Percentiles rank a stretch among this genome's conserved stretches.
Conservation (phyloP, 140 eudicot species). For the Cichorium intybus region DNA sequence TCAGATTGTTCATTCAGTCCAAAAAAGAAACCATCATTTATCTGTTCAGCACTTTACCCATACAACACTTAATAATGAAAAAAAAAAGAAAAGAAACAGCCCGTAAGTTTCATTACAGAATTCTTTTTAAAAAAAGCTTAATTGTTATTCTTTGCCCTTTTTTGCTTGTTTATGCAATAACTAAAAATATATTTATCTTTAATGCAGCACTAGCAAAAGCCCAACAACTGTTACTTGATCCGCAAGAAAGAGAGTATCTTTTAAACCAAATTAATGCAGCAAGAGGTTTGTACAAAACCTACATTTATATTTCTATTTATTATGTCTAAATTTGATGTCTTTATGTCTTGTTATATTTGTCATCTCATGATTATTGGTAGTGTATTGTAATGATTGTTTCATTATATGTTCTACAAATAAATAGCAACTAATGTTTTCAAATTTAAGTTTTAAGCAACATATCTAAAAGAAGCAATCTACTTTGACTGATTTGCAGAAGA, state of each 20-base stretch:
- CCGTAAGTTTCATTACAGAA: too few species aligned
- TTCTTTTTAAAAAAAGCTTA: too few species aligned
- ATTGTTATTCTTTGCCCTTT: background rate
- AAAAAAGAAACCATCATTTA: too few species aligned
- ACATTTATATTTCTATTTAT: background rate
- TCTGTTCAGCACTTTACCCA: too few species aligned
- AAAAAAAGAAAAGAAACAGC: too few species aligned
- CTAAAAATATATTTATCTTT: conserved; percentile 1
- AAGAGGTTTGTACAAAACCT: conserved; percentile 56
- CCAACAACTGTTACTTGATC: conserved; percentile 85
- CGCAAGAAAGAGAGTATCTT: conserved; percentile 89
- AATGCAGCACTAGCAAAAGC: conserved; percentile 95
- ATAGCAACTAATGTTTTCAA: background rate
- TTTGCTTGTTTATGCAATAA: conserved; percentile 21
- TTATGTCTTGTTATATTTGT: conserved; percentile 3
- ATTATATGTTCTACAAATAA: background rate
- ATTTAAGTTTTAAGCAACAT: background rate
- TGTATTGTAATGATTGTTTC: conserved; percentile 2
- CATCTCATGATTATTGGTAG: background rate
- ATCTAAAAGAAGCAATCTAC: conserved; percentile 7
- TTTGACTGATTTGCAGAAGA: conserved; percentile 59
- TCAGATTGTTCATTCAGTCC: too few species aligned
- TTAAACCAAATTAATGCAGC: conserved; percentile 85
- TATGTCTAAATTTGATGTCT: conserved; percentile 3
- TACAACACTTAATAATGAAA: too few species aligned